A percentile compares a stretch with the other conserved stretches of the same genome.
Evolutionary conservation across 2,329 filamentous ascomycete genomes (phyloP).

Genomic region (Amesomyces nigricolor): DNA sequence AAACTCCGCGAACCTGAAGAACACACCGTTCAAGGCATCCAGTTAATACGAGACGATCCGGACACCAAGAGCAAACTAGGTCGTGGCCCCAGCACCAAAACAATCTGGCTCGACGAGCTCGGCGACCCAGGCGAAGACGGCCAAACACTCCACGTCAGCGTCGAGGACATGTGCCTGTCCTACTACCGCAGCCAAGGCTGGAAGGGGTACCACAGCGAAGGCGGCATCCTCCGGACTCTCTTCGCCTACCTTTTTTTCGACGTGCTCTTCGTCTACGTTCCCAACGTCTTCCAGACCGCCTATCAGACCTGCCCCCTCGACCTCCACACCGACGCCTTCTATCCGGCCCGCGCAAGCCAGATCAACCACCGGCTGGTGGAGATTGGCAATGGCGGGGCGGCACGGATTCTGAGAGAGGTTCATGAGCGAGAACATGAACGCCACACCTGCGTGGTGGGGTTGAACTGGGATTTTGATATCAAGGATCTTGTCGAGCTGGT

Average conservation of each 20-base stretch:
- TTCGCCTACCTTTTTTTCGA: constrained; percentile 91
- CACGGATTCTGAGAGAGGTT: constrained; percentile 59
- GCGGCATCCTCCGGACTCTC: constrained; percentile 84
- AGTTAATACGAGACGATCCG: constrained; percentile 58
- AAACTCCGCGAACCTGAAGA: constrained; percentile 69
- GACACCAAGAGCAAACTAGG: constrained; percentile 27
- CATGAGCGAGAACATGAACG: constrained; percentile 63
- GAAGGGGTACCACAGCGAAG: constrained; percentile 93
- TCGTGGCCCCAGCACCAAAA: constrained; percentile 57
- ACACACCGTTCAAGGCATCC: constrained; percentile 69
- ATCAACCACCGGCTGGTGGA: constrained; percentile 83
- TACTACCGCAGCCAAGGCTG: constrained; percentile 78
- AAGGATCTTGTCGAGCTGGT: constrained; percentile 76
- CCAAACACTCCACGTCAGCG: constrained; percentile 62
- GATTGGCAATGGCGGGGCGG: constrained; percentile 76
- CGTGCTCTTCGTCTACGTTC: constrained; percentile 84
- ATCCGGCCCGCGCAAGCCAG: constrained; percentile 74
- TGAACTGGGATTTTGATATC: constrained; percentile 83
- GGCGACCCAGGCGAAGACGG: constrained; percentile 45
- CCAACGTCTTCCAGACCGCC: constrained; percentile 93
- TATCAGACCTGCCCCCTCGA: constrained; percentile 94
- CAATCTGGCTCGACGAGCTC: constrained; percentile 76
- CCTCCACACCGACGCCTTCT: constrained; percentile 89
- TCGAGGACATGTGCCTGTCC: constrained; percentile 90
- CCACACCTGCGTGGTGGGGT: constrained; percentile 79